Percentiles rank a stretch among this genome's conserved stretches.
Conservation (phyloP, 1,284 basidiomycete species). For the Gomphus bonarii region DNA sequence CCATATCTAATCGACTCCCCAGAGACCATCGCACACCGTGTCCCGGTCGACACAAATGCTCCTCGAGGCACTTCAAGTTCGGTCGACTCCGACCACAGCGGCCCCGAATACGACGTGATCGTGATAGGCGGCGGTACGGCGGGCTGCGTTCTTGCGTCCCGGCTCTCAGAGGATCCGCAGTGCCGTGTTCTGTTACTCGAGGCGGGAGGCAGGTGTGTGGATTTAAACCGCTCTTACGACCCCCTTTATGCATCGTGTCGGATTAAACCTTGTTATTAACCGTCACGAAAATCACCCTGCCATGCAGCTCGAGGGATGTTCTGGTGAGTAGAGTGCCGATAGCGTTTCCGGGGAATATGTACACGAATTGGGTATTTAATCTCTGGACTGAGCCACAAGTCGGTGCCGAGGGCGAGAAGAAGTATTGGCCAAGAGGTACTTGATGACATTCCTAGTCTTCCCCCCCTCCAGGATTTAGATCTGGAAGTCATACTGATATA, state of each 20-base stretch:
- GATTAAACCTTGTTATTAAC: too few relatives aligned
- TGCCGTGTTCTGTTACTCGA: conserved; percentile 63
- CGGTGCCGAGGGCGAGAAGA: conserved; percentile 31
- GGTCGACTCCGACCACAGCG: not conserved
- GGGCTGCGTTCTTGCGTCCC: conserved; percentile 60
- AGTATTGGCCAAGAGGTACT: conserved; percentile 55
- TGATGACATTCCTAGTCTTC: not conserved
- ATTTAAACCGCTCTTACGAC: too few relatives aligned
- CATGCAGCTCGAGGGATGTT: not conserved
- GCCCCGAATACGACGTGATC: conserved; percentile 41
- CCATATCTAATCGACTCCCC: not conserved
- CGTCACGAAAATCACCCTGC: too few relatives aligned
- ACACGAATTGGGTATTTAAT: conserved; percentile 34
- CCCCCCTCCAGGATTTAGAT: too few relatives aligned
- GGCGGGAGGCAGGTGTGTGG: conserved; percentile 45
- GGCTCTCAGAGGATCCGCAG: conserved; percentile 59
- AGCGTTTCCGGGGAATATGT: conserved; percentile 26
- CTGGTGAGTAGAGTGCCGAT: conserved; percentile 16
- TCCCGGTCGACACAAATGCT: not conserved
- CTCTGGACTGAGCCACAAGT: conserved; percentile 46
- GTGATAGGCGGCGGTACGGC: conserved; percentile 61
- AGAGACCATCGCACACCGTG: not conserved
- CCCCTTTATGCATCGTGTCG: too few relatives aligned
- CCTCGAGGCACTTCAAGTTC: not conserved
- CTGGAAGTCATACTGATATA: not conserved